These are phyloP conservation scores for Debaryomyces singareniensis DNA, from an alignment of 1,139 yeast genomes.

Conservation along the genomic window DNA sequence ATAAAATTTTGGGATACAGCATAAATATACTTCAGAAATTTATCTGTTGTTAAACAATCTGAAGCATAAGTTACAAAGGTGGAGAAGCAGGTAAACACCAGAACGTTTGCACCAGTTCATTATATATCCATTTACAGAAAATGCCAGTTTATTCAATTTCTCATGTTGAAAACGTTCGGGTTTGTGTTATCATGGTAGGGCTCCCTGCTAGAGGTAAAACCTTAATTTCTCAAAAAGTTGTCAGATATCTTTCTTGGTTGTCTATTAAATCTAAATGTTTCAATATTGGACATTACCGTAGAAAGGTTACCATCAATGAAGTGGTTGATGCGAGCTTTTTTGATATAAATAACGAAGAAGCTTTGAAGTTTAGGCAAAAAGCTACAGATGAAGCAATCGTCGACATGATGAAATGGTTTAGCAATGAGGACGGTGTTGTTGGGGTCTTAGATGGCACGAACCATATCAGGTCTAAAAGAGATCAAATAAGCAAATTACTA, in stretches of 20 bases:
- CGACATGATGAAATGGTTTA: slow-evolving; percentile 90
- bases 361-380: slow-evolving; percentile 53
- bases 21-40: too few relatives aligned
- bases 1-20: too few relatives aligned
- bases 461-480: slow-evolving; percentile 64
- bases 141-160: slow-evolving; percentile 77
- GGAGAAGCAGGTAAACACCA: too few relatives aligned
- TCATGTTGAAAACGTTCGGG: slow-evolving; percentile 63
- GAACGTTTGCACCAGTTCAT: too few relatives aligned
- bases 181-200: slow-evolving; percentile 75
- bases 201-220: slow-evolving; percentile 71
- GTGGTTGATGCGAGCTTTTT: slow-evolving; percentile 64
- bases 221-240: slow-evolving; percentile 77
- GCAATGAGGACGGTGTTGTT: slow-evolving; percentile 74
- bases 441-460: slow-evolving; percentile 89
- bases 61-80: too few relatives aligned
- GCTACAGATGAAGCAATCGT: slow-evolving; percentile 68
- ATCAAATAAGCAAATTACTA: slow-evolving; percentile 57
- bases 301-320: slow-evolving; percentile 38
- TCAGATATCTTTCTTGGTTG: slow-evolving; percentile 86
- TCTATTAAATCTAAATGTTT: slow-evolving; percentile 83
- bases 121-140: too few relatives aligned
- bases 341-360: slow-evolving; percentile 59
- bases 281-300: slow-evolving; percentile 82
- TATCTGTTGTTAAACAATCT: too few relatives aligned